Conservation (phyloP, 2,329 filamentous ascomycete genomes). For the Sporothrix pseudoabietina region DNA sequence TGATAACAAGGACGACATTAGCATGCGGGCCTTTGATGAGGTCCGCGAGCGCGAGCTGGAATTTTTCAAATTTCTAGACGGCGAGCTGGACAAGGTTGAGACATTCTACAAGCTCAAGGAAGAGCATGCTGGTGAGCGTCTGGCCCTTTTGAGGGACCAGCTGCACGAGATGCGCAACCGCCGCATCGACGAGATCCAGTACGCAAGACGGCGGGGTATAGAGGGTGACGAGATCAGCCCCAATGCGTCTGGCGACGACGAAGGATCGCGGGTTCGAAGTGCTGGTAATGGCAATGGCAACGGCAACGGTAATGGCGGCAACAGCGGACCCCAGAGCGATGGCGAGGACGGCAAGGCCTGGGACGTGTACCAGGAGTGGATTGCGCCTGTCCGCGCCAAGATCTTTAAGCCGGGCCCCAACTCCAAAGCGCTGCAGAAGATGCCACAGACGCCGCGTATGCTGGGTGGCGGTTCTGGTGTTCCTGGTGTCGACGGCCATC, state of each 20-base stretch:
- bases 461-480: constrained; percentile 35
- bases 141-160: constrained; percentile 74
- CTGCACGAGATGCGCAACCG: constrained; percentile 91
- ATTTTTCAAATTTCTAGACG: constrained; percentile 83
- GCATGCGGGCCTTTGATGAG: constrained; percentile 49
- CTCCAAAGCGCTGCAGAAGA: constrained; percentile 59
- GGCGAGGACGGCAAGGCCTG: constrained; percentile 35
- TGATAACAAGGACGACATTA: constrained; percentile 37
- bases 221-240: constrained; percentile 36
- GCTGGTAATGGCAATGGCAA: constrained; percentile 11
- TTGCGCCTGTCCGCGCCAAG: constrained; percentile 57
- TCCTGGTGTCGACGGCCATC: constrained; percentile 40
- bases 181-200: constrained; percentile 70
- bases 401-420: constrained; percentile 62
- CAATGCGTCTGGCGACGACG: constrained; percentile 31
- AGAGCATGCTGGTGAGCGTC: constrained; percentile 73
- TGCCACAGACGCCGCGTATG: constrained; percentile 55
- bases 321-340: constrained; percentile 36
- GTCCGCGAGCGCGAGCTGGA: constrained; percentile 76
- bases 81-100: constrained; percentile 88
- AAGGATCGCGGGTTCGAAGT: background rate
- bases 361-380: constrained; percentile 43
- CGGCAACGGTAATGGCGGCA: constrained; percentile 10
- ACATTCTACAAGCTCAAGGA: constrained; percentile 87
- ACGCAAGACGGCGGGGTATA: constrained; percentile 42